phyloP scores from a whole-genome alignment of 805 yeast species.

The Wickerhamiella sorbophila region DNA sequence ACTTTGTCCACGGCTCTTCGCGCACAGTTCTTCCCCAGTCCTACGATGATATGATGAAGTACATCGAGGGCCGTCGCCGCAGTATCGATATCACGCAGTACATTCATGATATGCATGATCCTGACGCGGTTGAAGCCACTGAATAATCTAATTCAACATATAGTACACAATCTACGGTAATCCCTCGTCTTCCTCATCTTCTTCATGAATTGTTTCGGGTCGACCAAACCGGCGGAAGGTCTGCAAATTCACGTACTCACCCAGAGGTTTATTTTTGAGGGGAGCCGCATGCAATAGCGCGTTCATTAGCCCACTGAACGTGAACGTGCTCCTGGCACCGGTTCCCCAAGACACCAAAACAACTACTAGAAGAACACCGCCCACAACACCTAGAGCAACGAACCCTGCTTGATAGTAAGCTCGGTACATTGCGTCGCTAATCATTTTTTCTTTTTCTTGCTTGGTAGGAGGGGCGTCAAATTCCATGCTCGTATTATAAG shows the following conservation, averaged over 20 bases:
- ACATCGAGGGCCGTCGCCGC: conserved; percentile 79
- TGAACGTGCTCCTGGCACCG: conserved; percentile 11
- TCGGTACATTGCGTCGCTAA: conserved; percentile 23
- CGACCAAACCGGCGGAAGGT: conserved; percentile 9
- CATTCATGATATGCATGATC: conserved; percentile 8
- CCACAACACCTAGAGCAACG: conserved; percentile 25
- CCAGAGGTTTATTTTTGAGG: background rate
- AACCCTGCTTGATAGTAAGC: conserved; percentile 29
- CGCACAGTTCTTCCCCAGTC: conserved; percentile 74
- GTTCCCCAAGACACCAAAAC: conserved; percentile 14
- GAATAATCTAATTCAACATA: background rate
- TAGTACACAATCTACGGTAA: background rate
- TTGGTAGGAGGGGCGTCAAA: conserved; percentile 1
- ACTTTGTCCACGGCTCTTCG: conserved; percentile 42
- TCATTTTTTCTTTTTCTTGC: conserved; percentile 16
- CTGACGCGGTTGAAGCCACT: background rate
- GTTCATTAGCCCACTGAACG: conserved; percentile 10
- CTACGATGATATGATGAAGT: conserved; percentile 84
- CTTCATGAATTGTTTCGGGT: conserved; percentile 16
- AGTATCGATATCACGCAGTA: conserved; percentile 59
- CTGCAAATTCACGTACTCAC: conserved; percentile 13
- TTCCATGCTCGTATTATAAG: background rate
- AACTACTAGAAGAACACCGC: conserved; percentile 15
- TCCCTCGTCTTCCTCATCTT: conserved; percentile 17
- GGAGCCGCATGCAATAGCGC: conserved; percentile 15